Conservation (phyloP, 1,284 basidiomycete genomes). For the Ganoderma leucocontextum region DNA sequence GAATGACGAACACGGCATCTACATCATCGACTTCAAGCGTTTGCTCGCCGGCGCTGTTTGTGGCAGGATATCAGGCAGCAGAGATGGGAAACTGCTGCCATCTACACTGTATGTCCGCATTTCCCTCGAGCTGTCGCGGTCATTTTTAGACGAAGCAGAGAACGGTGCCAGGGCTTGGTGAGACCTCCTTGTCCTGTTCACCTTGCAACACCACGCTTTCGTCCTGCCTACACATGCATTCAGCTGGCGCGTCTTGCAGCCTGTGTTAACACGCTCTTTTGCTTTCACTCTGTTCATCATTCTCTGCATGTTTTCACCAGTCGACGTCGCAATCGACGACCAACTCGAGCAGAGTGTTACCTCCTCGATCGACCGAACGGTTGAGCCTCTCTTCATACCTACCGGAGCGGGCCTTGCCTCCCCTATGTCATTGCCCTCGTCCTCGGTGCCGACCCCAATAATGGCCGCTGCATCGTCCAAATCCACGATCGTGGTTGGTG, state of each 20-base stretch:
- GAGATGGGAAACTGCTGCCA: background rate
- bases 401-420: too few relatives aligned
- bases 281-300: background rate
- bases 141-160: background rate
- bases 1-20: background rate
- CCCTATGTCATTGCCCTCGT: background rate
- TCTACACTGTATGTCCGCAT: background rate
- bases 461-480: background rate
- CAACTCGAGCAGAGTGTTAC: conserved; percentile 14
- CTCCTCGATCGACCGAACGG: background rate
- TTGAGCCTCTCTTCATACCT: background rate
- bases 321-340: conserved; percentile 24
- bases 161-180: background rate
- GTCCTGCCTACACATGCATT: background rate
- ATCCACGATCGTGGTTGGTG: conserved; percentile 6
- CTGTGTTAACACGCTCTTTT: background rate
- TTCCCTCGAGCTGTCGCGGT: background rate
- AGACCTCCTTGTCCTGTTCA: background rate
- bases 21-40: background rate
- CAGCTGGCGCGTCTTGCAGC: background rate
- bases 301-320: background rate
- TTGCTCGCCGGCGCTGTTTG: background rate
- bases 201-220: background rate
- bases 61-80: background rate
- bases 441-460: background rate